Percentiles rank a stretch among this genome's conserved stretches.
These are phyloP conservation scores for Yamadazyma epiphylla DNA, from an alignment of 1,139 yeast species.

Conservation along the genomic window DNA sequence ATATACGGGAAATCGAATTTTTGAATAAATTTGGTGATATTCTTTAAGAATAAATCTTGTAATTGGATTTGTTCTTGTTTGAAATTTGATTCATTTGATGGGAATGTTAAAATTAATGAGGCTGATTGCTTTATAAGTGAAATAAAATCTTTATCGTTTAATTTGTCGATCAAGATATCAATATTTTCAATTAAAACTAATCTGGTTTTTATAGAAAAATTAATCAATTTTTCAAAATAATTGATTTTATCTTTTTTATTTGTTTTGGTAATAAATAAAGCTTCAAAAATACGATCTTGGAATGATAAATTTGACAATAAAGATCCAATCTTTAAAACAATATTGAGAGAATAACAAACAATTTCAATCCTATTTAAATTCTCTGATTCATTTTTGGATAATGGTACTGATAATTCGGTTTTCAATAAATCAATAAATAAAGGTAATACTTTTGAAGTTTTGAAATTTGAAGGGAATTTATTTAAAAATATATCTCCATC, in stretches of 20 bases:
- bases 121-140: constrained; percentile 27
- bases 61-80: constrained; percentile 36
- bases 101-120: constrained; percentile 25
- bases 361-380: constrained; percentile 22
- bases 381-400: constrained; percentile 11
- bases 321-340: constrained; percentile 62
- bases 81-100: constrained; percentile 22
- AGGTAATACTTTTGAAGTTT: constrained; percentile 74
- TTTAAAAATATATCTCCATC: constrained; percentile 39
- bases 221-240: constrained; percentile 37
- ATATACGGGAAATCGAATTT: constrained; percentile 68
- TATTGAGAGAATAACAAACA: constrained; percentile 51
- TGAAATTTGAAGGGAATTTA: constrained; percentile 67
- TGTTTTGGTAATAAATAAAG: constrained; percentile 26
- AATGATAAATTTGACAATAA: constrained; percentile 73
- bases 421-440: constrained; percentile 48
- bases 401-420: constrained; percentile 27
- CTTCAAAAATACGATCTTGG: constrained; percentile 57
- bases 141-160: constrained; percentile 45
- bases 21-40: constrained; percentile 40
- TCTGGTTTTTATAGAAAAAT: constrained; percentile 31
- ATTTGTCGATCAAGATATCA: constrained; percentile 46
- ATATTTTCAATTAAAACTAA: constrained; percentile 53
- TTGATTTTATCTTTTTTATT: constrained; percentile 31
- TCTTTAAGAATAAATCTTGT: constrained; percentile 56